Base-by-base conservation (phyloP, 2,329 filamentous ascomycete genomes). In the Decorospora gaudefroyi region DNA sequence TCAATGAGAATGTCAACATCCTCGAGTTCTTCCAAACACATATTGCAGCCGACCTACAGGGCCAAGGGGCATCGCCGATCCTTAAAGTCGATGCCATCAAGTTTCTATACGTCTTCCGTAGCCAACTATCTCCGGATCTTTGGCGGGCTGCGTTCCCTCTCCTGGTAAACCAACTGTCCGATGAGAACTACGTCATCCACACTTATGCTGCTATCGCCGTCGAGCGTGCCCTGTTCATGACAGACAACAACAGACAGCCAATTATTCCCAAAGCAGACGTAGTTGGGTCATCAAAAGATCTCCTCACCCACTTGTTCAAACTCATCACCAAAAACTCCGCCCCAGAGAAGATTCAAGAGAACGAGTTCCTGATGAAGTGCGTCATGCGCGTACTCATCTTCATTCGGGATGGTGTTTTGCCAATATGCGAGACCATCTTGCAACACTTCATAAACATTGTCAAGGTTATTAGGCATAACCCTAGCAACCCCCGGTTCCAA, bases 51-150 rank as follows among this genome's bases (percentile, higher is more conserved):
- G 93, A 99, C 69, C 78, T 99, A 27, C 77, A 95, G 49, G 78
- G 81, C n/a, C 77, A 82, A 22, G 76, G 80, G 19, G 81, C 87
- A 1, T 82, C 95, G 59, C 87, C 90, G 6, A 91, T 99, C 48
- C 79, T 96, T 59, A 95, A 96, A 75, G 92, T 99, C 11, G 93
- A 97, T 70, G 92, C 92, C 12, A 96, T 99, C 78, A 99, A 97
- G 71, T 99, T 91, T 68, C 81, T 99, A 26, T 96, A 99, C 77
- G 89, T 87, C 30, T 99, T 99, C 83, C 87, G 93, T 62, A 96
- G 90, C 68, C 90, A 96, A 65, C 80, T 99, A 49, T 92, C 90
- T 12, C 89, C 89, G 68, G 85, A 91, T 22, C 88, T 96, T 69
- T 97, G 93, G 90, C 87, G 87, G 61, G 84, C 86, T 44, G 91